These are phyloP conservation scores for Amaranthus tricolor DNA, from an alignment of 179 eudicot species.

Conservation along the genomic window DNA sequence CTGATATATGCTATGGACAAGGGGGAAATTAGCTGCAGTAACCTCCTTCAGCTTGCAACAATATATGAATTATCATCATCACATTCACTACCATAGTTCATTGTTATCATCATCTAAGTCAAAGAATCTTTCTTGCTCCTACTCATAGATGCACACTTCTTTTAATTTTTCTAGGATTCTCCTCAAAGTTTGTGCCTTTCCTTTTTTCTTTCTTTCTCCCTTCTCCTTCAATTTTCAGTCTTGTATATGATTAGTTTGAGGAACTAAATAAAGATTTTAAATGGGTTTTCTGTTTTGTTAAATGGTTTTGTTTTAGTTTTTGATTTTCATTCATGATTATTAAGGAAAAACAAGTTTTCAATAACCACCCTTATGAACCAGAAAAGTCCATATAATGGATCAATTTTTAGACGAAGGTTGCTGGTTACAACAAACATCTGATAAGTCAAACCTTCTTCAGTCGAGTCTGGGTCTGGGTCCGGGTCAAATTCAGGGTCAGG, in stretches of 20 bases:
- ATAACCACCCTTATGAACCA: neutral
- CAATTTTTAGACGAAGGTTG: conserved; percentile 57
- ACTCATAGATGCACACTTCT: conserved; percentile 25
- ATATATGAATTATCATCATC: neutral
- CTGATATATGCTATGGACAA: conserved; percentile 16
- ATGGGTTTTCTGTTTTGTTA: conserved; percentile 19
- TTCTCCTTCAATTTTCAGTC: neutral
- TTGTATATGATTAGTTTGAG: neutral
- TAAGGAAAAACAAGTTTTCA: neutral
- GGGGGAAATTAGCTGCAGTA: neutral
- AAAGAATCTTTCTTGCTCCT: neutral
- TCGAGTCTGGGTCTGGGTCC: conserved; percentile 16
- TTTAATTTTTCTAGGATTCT: conserved; percentile 26
- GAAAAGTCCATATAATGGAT: too few species aligned
- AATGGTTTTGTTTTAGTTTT: conserved; percentile 23
- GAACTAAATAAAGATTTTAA: neutral
- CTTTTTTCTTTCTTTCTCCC: neutral
- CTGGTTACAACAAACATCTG: conserved; percentile 56
- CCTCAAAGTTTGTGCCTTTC: conserved; percentile 31
- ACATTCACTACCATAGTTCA: neutral
- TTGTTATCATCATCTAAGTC: conserved; percentile 3
- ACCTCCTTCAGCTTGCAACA: neutral
- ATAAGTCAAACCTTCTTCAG: conserved; percentile 46
- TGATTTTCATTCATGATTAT: conserved; percentile 11
- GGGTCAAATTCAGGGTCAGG: neutral